phyloP scores from a whole-genome alignment of 768 basidiomycete species.

The Pisolithus tinctorius region DNA sequence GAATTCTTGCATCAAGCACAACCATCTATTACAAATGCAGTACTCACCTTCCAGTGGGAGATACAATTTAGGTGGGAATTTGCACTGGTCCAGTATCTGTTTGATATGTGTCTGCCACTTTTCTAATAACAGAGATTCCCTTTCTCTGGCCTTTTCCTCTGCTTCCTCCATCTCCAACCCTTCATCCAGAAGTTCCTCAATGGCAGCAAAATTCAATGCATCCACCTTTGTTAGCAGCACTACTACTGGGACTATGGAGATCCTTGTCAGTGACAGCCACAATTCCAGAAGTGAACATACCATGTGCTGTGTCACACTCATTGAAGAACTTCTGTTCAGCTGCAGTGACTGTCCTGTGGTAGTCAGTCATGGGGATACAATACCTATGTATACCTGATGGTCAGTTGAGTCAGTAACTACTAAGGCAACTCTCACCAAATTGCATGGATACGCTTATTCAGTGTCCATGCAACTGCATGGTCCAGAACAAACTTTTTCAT shows the following conservation, averaged over 20 bases:
- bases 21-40: not conserved
- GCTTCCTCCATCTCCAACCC: slow-evolving; percentile 8
- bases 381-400: slow-evolving; percentile 28
- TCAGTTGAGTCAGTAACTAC: not conserved
- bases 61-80: not conserved
- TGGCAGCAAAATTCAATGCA: slow-evolving; percentile 17
- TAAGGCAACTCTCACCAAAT: slow-evolving; percentile 27
- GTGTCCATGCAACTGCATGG: slow-evolving; percentile 9
- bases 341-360: slow-evolving; percentile 18
- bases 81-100: not conserved
- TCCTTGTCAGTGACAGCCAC: not conserved
- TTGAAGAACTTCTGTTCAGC: slow-evolving; percentile 28
- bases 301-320: slow-evolving; percentile 9
- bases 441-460: slow-evolving; percentile 28
- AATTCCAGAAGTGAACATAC: not conserved
- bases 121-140: slow-evolving; percentile 5
- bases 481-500: slow-evolving; percentile 27
- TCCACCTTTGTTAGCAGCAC: slow-evolving; percentile 35
- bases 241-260: slow-evolving; percentile 30
- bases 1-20: not conserved
- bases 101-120: not conserved
- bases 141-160: slow-evolving; percentile 6
- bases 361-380: slow-evolving; percentile 27
- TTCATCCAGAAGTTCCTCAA: slow-evolving; percentile 5
- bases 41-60: not conserved